phyloP scores from a whole-genome alignment of 2,329 filamentous ascomycete genomes.

The Ophiosphaerella korrae region DNA sequence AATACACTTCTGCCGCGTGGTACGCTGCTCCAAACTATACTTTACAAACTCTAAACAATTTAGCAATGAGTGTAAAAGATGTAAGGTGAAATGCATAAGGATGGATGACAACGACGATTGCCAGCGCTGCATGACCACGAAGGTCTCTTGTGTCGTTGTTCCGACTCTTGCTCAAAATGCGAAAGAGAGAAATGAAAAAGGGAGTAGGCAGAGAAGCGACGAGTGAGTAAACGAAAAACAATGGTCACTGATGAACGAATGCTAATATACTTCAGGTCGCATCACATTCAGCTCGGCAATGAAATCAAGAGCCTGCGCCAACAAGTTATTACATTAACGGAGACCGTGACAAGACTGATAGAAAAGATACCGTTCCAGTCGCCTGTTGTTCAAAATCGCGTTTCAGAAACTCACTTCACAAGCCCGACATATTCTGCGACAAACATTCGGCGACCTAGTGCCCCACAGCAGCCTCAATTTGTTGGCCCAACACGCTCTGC shows the following conservation, averaged over 20 bases:
- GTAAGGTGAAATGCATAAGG: conserved; percentile 23
- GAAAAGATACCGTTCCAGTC: background rate
- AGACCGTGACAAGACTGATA: background rate
- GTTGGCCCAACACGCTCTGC: conserved; percentile 25
- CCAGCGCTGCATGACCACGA: conserved; percentile 20
- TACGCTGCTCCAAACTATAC: background rate
- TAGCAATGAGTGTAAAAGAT: conserved; percentile 27
- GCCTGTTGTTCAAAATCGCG: background rate
- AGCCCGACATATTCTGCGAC: background rate
- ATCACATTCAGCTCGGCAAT: conserved; percentile 11
- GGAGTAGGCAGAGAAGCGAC: conserved; percentile 3
- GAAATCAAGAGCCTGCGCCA: conserved; percentile 19
- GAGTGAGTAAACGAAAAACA: conserved; percentile 6
- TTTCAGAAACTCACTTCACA: background rate
- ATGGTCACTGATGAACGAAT: background rate
- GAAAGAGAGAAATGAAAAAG: conserved; percentile 13
- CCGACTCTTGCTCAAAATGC: conserved; percentile 14
- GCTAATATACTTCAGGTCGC: conserved; percentile 2
- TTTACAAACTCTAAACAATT: background rate
- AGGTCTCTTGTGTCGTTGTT: conserved; percentile 14
- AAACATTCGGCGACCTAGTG: background rate
- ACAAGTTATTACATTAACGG: conserved; percentile 15
- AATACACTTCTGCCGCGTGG: conserved; percentile 27
- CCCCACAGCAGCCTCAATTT: conserved; percentile 18
- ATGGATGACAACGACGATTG: conserved; percentile 13